phyloP scores from a whole-genome alignment of 805 yeast species.

The Hermanozyma aechmeae region DNA sequence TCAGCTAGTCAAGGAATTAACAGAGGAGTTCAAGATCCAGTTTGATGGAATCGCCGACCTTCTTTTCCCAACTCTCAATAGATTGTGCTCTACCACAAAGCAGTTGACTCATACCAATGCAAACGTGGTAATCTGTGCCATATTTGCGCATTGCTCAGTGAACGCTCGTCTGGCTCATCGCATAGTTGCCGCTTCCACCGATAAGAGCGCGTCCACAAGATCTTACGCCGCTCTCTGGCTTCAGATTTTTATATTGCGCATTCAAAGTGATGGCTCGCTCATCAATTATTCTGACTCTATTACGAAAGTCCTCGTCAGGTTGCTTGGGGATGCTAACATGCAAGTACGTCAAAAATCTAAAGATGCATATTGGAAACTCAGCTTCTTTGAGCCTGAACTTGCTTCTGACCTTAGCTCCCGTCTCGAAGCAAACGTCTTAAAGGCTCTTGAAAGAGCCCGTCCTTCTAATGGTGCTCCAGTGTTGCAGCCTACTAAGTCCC shows the following conservation, averaged over 20 bases:
- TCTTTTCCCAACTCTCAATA: conserved; percentile 38
- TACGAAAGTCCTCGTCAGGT: conserved; percentile 44
- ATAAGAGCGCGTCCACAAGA: conserved; percentile 66
- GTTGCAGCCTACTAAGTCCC: conserved; percentile 11
- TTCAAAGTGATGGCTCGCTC: conserved; percentile 24
- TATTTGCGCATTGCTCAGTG: conserved; percentile 48
- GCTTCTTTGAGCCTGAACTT: conserved; percentile 41
- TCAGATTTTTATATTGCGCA: conserved; percentile 49
- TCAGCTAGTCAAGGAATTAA: conserved; percentile 63
- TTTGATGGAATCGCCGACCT: conserved; percentile 44
- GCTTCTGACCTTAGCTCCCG: conserved; percentile 33
- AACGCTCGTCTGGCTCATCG: conserved; percentile 42
- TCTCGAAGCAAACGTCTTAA: conserved; percentile 39
- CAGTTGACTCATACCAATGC: conserved; percentile 54
- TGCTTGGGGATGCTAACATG: conserved; percentile 73
- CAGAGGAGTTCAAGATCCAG: conserved; percentile 25
- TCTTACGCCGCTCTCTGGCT: conserved; percentile 64
- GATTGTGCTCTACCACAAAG: conserved; percentile 52
- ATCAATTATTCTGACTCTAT: conserved; percentile 30
- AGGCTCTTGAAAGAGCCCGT: conserved; percentile 44
- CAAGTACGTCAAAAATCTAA: conserved; percentile 71
- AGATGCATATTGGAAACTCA: conserved; percentile 62
- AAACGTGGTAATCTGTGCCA: conserved; percentile 43
- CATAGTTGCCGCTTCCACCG: conserved; percentile 44
- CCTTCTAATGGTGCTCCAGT: conserved; percentile 2